A percentile compares a stretch with the other conserved stretches of the same genome.
These are phyloP conservation scores for Metarhizium album DNA, from an alignment of 2,329 filamentous ascomycete species.

Conservation along the genomic window DNA sequence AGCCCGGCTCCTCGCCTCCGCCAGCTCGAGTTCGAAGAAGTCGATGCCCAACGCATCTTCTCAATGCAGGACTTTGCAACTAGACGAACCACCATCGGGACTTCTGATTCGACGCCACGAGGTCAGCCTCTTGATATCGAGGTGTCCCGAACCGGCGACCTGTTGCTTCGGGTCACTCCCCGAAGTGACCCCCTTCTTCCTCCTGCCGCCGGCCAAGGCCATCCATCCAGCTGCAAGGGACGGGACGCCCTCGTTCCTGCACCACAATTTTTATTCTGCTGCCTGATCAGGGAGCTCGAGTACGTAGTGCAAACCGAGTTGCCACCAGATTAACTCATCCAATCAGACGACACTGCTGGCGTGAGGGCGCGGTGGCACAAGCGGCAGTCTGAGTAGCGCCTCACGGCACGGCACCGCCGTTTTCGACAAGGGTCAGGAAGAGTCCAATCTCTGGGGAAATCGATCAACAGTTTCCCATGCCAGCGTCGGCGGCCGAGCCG, in stretches of 20 bases:
- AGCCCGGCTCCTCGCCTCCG: no score
- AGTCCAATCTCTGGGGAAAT: not conserved
- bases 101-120: no score
- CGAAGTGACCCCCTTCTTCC: not conserved
- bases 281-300: conserved; percentile 7
- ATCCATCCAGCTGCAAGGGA: not conserved
- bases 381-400: not conserved
- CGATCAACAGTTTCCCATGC: no score
- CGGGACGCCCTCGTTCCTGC: not conserved
- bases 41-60: no score
- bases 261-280: conserved; percentile 10
- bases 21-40: no score
- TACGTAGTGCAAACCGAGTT: no score
- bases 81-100: no score
- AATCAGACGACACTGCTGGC: not conserved
- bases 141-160: no score
- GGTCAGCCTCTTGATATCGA: no score
- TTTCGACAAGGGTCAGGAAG: not conserved
- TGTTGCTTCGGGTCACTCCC: no score
- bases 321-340: conserved; percentile 5
- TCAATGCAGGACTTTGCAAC: no score
- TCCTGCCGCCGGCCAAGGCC: not conserved
- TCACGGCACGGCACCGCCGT: not conserved
- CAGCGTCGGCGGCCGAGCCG: no score
- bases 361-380: not conserved